Evolutionary conservation across 495 filamentous ascomycete genomes (phyloP).

Genomic region (Rostrohypoxylon terebratum): DNA sequence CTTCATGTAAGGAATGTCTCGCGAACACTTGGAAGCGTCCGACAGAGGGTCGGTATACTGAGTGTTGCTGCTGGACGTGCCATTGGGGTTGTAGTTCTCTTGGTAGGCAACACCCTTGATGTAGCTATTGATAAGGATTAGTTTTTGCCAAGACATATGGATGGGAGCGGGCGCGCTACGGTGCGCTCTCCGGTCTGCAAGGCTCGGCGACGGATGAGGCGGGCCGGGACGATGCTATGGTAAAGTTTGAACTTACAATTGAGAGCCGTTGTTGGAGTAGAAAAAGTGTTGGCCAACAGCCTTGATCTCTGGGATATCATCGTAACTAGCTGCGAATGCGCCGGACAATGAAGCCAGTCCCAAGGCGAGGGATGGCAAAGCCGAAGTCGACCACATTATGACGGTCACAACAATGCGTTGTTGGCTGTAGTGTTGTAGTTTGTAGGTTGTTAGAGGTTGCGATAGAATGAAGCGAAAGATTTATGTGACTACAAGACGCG

Average conservation of each 20-base stretch:
- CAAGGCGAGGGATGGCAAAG: conserved; percentile 37
- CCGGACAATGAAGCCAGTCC: conserved; percentile 45
- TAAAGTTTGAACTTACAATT: conserved; percentile 45
- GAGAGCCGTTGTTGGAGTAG: conserved; percentile 51
- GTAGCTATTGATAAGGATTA: conserved; percentile 49
- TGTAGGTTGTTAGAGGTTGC: neutral
- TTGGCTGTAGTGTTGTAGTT: no score
- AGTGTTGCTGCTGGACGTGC: conserved; percentile 50
- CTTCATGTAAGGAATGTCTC: conserved; percentile 83
- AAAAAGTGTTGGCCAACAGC: conserved; percentile 50
- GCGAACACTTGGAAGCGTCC: conserved; percentile 73
- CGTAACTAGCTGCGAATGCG: conserved; percentile 45
- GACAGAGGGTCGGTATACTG: conserved; percentile 76
- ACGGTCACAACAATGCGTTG: conserved; percentile 2
- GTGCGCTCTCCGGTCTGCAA: neutral
- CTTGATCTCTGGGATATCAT: conserved; percentile 45
- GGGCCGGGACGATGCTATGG: conserved; percentile 7
- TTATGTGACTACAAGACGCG: conserved; percentile 7
- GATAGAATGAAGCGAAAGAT: conserved; percentile 31
- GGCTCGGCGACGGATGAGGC: neutral
- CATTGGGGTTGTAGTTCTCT: conserved; percentile 62
- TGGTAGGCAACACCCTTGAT: conserved; percentile 94
- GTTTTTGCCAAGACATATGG: conserved; percentile 29
- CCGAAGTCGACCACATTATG: conserved; percentile 46
- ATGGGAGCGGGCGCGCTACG: neutral